phyloP scores from a whole-genome alignment of 495 filamentous ascomycete genomes.

The Xylaria scruposa region DNA sequence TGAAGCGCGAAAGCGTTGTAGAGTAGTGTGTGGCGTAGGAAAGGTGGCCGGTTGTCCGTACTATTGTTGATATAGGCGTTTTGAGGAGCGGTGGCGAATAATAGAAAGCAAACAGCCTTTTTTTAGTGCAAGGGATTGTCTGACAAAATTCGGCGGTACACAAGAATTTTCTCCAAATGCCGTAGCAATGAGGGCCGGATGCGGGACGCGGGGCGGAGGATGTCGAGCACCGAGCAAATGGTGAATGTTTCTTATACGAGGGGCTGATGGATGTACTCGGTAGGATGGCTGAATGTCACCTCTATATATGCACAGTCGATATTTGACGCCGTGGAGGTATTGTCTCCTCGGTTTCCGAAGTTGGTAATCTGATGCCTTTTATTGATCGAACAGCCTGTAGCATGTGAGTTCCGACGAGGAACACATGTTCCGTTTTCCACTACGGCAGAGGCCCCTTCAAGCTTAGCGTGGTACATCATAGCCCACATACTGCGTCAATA shows the following conservation, averaged over 20 bases:
- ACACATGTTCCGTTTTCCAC: conserved; percentile 2
- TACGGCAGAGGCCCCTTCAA: background rate
- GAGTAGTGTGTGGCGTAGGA: background rate
- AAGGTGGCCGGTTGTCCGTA: conserved; percentile 4
- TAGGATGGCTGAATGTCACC: conserved; percentile 8
- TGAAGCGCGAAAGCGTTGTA: background rate
- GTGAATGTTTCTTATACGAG: background rate
- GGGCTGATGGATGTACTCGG: background rate
- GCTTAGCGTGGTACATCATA: background rate
- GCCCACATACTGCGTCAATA: background rate
- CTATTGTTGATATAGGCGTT: background rate
- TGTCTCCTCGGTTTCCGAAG: conserved; percentile 1
- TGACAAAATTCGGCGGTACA: conserved; percentile 13
- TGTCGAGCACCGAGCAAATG: conserved; percentile 9
- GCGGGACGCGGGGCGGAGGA: conserved; percentile 11
- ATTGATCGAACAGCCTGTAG: background rate
- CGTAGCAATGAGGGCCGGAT: conserved; percentile 19
- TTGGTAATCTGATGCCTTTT: conserved; percentile 21
- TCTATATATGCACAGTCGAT: background rate
- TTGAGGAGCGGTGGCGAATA: conserved; percentile 15
- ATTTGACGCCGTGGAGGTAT: background rate
- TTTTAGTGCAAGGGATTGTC: conserved; percentile 14
- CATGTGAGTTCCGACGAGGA: background rate
- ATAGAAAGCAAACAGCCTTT: conserved; percentile 5
- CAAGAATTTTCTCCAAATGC: conserved; percentile 23